Evolutionary conservation across 495 filamentous ascomycete species (phyloP).

Genomic region (Poronia punctata): DNA sequence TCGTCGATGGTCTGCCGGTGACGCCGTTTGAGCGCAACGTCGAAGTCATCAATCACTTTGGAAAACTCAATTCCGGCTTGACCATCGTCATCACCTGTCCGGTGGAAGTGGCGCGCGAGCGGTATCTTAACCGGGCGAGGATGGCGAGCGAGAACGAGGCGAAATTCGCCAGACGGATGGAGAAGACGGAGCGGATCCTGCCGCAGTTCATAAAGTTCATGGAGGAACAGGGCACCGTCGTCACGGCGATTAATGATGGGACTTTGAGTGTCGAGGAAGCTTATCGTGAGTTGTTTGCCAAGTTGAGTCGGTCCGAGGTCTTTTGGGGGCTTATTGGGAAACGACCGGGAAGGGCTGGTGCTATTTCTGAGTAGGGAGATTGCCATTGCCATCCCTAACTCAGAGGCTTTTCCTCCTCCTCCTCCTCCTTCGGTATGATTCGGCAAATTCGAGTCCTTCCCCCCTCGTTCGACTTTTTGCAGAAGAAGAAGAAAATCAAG

Average conservation of each 20-base stretch:
- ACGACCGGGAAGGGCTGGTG: no score
- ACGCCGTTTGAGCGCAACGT: not conserved
- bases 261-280: slow-evolving; percentile 1
- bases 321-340: no score
- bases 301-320: no score
- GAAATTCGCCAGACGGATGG: not conserved
- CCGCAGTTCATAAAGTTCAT: not conserved
- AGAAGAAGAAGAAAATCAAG: no score
- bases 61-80: not conserved
- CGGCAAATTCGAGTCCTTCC: no score
- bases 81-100: slow-evolving; percentile 2
- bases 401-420: no score
- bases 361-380: no score
- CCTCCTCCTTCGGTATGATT: no score
- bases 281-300: not conserved
- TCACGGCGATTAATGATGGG: not conserved
- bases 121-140: not conserved
- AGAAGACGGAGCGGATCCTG: not conserved
- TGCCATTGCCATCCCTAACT: no score
- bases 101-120: not conserved
- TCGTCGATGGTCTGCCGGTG: slow-evolving; percentile 4
- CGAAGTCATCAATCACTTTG: not conserved
- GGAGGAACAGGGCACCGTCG: not conserved
- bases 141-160: not conserved
- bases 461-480: no score